phyloP scores from a whole-genome alignment of 2,329 filamentous ascomycete species.

The Colletotrichum euphorbiae region DNA sequence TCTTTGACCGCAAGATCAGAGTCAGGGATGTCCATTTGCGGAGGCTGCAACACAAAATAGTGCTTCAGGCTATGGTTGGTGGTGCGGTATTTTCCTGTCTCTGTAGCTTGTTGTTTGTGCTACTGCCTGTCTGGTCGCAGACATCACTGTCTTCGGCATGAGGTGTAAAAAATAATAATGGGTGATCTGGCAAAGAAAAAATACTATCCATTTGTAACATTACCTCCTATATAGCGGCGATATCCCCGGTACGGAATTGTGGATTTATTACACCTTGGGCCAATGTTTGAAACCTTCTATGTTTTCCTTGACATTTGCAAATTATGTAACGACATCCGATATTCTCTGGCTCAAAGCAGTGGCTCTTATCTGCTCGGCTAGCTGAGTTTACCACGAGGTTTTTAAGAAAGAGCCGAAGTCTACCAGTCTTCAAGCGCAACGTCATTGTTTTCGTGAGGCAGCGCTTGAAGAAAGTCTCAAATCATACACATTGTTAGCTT shows the following conservation, averaged over 20 bases:
- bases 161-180: not conserved
- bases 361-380: no score
- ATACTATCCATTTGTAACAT: not conserved
- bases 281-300: no score
- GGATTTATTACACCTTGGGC: not conserved
- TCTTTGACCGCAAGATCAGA: constrained; percentile 59
- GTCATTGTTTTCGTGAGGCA: no score
- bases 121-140: constrained; percentile 57
- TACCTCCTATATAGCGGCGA: not conserved
- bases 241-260: not conserved
- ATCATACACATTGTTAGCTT: no score
- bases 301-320: no score
- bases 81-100: constrained; percentile 52
- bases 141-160: constrained; percentile 34
- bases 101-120: constrained; percentile 55
- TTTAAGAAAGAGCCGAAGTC: no score
- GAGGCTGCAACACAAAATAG: constrained; percentile 57
- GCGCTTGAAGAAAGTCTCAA: no score
- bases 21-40: constrained; percentile 58
- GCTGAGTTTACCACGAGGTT: no score
- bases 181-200: not conserved
- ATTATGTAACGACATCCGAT: no score
- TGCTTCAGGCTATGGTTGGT: constrained; percentile 54
- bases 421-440: no score
- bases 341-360: no score